A percentile compares a stretch with the other conserved stretches of the same genome.
Conservation (phyloP, 2,329 filamentous ascomycete genomes). For the Xylaria sp. region DNA sequence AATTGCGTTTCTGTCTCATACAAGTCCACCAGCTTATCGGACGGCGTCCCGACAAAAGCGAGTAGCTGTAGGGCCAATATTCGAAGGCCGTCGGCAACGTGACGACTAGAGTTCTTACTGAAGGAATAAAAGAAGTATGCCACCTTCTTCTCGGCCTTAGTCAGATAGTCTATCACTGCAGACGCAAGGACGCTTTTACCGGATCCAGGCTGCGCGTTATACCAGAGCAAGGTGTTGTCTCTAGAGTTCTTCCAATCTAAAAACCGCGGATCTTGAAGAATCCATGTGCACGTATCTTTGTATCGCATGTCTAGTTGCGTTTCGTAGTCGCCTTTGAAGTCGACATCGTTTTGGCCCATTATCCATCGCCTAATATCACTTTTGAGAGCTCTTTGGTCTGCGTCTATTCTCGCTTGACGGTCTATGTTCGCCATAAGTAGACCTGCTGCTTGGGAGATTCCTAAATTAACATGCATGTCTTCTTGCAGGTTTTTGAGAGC, state of each 20-base stretch:
- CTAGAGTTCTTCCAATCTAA: constrained; percentile 30
- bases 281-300: constrained; percentile 24
- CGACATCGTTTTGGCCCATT: constrained; percentile 19
- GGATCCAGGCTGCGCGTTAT: constrained; percentile 29
- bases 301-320: constrained; percentile 18
- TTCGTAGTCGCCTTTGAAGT: constrained; percentile 28
- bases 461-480: constrained; percentile 29
- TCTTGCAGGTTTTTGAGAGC: constrained; percentile 26
- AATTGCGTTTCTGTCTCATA: constrained; percentile 27
- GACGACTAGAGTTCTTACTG: constrained; percentile 10
- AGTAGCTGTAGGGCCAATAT: constrained; percentile 29
- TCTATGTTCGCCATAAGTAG: constrained; percentile 17
- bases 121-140: constrained; percentile 35
- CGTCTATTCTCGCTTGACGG: constrained; percentile 16
- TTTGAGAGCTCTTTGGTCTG: constrained; percentile 19
- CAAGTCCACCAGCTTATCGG: constrained; percentile 25
- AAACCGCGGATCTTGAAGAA: constrained; percentile 19
- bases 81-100: constrained; percentile 25
- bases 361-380: constrained; percentile 27
- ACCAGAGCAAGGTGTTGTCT: constrained; percentile 31
- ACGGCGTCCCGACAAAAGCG: constrained; percentile 15
- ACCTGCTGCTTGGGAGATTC: constrained; percentile 24
- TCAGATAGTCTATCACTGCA: constrained; percentile 24
- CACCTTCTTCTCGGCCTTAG: constrained; percentile 16
- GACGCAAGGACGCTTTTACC: constrained; percentile 35